Conservation (phyloP, 2,329 filamentous ascomycete species). For the Cladosporium oxysporum region DNA sequence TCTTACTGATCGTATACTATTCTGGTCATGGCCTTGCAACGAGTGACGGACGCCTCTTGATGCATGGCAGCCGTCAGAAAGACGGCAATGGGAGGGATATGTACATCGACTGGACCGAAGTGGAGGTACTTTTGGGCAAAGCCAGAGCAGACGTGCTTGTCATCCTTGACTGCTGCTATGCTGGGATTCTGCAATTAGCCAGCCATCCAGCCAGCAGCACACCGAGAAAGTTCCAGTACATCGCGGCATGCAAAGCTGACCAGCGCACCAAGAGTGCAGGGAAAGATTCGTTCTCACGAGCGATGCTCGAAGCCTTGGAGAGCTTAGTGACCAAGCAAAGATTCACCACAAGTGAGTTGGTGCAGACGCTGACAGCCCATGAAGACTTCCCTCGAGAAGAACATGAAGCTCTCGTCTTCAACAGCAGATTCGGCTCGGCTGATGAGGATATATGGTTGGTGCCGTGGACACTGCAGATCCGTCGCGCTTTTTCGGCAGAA, state of each 20-base stretch:
- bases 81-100: not conserved
- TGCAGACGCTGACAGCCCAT: not conserved
- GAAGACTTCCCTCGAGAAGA: not conserved
- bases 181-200: not conserved
- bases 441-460: slow-evolving; percentile 9
- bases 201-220: not conserved
- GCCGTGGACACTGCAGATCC: not conserved
- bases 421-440: not conserved
- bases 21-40: not conserved
- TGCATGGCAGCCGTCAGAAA: not conserved
- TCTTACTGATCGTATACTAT: slow-evolving; percentile 9
- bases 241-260: slow-evolving; percentile 13
- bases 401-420: not conserved
- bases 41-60: not conserved
- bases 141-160: slow-evolving; percentile 8
- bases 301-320: slow-evolving; percentile 11
- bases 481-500: not conserved
- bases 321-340: not conserved
- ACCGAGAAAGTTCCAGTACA: slow-evolving; percentile 7
- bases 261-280: not conserved
- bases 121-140: slow-evolving; percentile 5
- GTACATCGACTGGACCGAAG: slow-evolving; percentile 5
- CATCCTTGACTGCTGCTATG: slow-evolving; percentile 14
- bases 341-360: not conserved
- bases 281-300: slow-evolving; percentile 11